phyloP scores from a whole-genome alignment of 2,329 filamentous ascomycete genomes.

The Exophiala spinifera region DNA sequence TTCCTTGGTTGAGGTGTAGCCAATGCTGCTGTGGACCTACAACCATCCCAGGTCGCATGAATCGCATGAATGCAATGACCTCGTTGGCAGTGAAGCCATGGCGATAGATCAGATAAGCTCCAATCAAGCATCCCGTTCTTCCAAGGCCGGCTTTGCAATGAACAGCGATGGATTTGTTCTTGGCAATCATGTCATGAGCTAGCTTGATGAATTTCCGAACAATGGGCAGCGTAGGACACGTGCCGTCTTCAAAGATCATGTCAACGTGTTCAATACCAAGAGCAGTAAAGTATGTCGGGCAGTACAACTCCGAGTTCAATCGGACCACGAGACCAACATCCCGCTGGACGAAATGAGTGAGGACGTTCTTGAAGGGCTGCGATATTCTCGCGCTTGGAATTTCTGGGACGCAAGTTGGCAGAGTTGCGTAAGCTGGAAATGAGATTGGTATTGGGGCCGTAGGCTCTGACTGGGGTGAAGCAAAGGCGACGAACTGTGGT shows the following conservation, averaged over 20 bases:
- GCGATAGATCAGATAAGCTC: constrained; percentile 94
- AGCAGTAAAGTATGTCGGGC: constrained; percentile 92
- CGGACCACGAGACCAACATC: constrained; percentile 92
- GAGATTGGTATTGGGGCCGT: constrained; percentile 68
- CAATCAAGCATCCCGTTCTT: constrained; percentile 92
- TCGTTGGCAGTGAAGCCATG: constrained; percentile 97
- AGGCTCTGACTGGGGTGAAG: constrained; percentile 83
- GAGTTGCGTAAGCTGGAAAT: constrained; percentile 68
- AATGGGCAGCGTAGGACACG: constrained; percentile 82
- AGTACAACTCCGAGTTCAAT: constrained; percentile 93
- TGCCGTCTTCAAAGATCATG: constrained; percentile 99
- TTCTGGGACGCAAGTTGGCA: constrained; percentile 73
- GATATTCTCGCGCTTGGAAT: constrained; percentile 70
- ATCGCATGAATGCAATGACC: constrained; percentile 96
- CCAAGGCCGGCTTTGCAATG: constrained; percentile 98
- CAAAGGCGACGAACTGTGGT: constrained; percentile 91
- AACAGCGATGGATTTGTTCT: constrained; percentile 90
- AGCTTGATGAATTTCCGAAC: constrained; percentile 93
- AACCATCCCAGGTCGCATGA: constrained; percentile 98
- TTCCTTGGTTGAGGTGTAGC: constrained; percentile 94
- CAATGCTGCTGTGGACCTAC: constrained; percentile 98
- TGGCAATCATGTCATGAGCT: constrained; percentile 90
- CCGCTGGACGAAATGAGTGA: constrained; percentile 81
- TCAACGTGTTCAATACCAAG: constrained; percentile 93
- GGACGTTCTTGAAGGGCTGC: constrained; percentile 90